Conservation (phyloP, 176 grass and related monocot species). For the Triticum aestivum region IWGSC_CS_RefSeq_v2.1 NC_057814.1:76335597-76336096, state of each 20-base stretch:
- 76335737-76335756: constrained; percentile 94
- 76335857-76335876: constrained; percentile 51
- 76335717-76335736: constrained; percentile 85
- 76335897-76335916: neutral
- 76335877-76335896: constrained; percentile 20
- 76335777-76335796: constrained; percentile 98
- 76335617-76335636: too few relatives aligned
- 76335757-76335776: constrained; percentile 86
- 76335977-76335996: neutral
- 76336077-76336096: too few relatives aligned
- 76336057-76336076: too few relatives aligned
- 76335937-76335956: neutral
- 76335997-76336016: too few relatives aligned
- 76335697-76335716: constrained; percentile 84
- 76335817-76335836: constrained; percentile 90
- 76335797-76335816: constrained; percentile 82
- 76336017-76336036: too few relatives aligned
- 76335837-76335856: constrained; percentile 96
- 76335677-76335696: neutral
- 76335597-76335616: too few relatives aligned
- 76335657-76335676: too few relatives aligned
- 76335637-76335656: too few relatives aligned
- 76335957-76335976: neutral
- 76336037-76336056: too few relatives aligned
- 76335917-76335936: neutral